These are phyloP conservation scores for Crithidia thermophila DNA, from an alignment of 208 protist genomes.

Conservation along the genomic window DNA sequence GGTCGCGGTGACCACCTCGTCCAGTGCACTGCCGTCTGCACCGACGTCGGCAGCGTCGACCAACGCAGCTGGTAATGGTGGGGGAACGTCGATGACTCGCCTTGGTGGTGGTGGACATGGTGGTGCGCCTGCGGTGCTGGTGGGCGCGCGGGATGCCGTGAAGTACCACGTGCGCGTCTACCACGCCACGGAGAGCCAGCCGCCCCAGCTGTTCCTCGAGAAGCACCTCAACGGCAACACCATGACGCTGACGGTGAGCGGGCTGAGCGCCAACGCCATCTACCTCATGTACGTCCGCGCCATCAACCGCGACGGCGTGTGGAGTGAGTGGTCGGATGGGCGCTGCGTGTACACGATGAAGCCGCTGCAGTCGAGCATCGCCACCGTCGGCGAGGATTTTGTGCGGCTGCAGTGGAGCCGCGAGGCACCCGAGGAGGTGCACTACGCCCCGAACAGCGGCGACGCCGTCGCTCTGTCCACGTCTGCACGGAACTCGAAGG, in stretches of 20 bases:
- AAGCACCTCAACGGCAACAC: constrained; percentile 58
- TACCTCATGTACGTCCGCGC: constrained; percentile 73
- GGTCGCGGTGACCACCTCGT: too few species aligned
- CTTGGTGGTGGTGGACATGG: too few species aligned
- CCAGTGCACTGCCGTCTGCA: too few species aligned
- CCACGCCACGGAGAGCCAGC: constrained; percentile 27
- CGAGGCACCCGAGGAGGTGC: constrained; percentile 66
- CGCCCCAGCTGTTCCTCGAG: constrained; percentile 52
- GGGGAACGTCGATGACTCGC: neutral
- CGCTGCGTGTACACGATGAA: constrained; percentile 88
- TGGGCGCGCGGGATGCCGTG: constrained; percentile 28
- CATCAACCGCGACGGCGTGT: constrained; percentile 67
- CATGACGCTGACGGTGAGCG: constrained; percentile 38
- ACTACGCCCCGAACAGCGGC: constrained; percentile 20
- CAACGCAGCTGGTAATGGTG: neutral
- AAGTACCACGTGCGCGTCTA: constrained; percentile 50
- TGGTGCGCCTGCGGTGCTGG: neutral
- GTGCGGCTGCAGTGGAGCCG: constrained; percentile 77
- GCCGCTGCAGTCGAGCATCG: constrained; percentile 55
- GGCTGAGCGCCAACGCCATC: constrained; percentile 65
- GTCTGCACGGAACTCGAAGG: neutral
- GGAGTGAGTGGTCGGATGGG: constrained; percentile 87
- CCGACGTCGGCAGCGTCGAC: neutral
- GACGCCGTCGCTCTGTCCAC: neutral
- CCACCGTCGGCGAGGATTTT: constrained; percentile 88